Conservation (phyloP, 75 land plant species). For the Selaginella tamariscina region DNA sequence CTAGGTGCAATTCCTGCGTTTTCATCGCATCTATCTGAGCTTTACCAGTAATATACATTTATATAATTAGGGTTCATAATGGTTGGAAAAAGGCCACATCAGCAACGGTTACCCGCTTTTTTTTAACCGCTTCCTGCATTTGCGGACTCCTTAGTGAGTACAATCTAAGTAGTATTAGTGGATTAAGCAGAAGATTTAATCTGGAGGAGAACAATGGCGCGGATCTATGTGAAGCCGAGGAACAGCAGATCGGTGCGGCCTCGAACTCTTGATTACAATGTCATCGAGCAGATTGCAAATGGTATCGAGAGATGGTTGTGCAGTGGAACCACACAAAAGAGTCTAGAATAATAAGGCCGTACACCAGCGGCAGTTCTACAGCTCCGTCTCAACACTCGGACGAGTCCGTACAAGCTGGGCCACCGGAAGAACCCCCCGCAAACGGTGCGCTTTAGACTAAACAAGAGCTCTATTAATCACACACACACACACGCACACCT, state of each 20-base stretch:
- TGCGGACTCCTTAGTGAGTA: not conserved
- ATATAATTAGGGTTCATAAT: too few relatives aligned
- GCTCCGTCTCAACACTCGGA: too few relatives aligned
- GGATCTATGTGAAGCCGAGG: not conserved
- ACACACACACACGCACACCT: too few relatives aligned
- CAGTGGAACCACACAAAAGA: not conserved
- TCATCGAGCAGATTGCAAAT: not conserved
- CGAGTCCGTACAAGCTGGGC: too few relatives aligned
- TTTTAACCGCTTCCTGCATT: not conserved
- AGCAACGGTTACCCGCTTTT: not conserved
- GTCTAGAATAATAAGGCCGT: not conserved
- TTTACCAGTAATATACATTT: not conserved
- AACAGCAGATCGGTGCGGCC: not conserved
- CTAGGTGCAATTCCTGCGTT: slow-evolving; percentile 19
- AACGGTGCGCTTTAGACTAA: too few relatives aligned
- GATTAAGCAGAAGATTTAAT: not conserved
- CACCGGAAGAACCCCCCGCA: too few relatives aligned
- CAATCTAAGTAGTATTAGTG: not conserved
- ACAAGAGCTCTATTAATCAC: too few relatives aligned
- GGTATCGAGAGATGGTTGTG: not conserved
- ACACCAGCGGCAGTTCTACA: not conserved
- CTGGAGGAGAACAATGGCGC: not conserved
- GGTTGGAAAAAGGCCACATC: too few relatives aligned
- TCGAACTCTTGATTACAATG: not conserved
- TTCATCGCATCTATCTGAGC: not conserved